Conservation (phyloP, 176 grass and related monocot genomes). For the Aegilops tauschii region DNA sequence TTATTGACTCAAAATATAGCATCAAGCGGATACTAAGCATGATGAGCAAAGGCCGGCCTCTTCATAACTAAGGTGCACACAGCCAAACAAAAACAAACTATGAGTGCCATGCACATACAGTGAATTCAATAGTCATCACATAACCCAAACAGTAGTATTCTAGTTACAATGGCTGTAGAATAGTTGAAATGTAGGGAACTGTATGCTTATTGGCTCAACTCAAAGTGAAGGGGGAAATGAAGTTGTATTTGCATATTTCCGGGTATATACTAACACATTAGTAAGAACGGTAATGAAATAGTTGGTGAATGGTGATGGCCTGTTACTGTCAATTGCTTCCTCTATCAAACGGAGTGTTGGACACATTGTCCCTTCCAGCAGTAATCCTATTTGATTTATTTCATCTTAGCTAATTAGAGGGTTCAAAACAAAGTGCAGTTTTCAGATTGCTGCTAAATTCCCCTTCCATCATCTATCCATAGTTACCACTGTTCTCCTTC, state of each 20-base stretch:
- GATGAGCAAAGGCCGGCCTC: no score
- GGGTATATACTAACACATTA: not conserved
- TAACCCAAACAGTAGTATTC: not conserved
- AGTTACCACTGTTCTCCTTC: not conserved
- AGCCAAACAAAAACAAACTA: not conserved
- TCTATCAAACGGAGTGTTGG: not conserved
- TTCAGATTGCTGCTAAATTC: not conserved
- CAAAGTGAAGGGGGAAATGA: not conserved
- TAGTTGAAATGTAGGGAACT: not conserved
- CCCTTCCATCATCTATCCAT: not conserved
- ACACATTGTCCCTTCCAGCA: not conserved
- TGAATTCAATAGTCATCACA: not conserved
- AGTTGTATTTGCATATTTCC: not conserved
- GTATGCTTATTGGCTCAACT: not conserved
- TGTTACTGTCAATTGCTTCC: not conserved
- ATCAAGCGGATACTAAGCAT: no score
- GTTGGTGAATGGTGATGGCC: not conserved
- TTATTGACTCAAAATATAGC: no score
- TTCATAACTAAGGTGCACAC: no score
- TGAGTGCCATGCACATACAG: not conserved
- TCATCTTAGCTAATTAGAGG: not conserved
- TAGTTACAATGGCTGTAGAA: not conserved
- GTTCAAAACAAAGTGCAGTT: not conserved
- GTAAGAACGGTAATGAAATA: not conserved
- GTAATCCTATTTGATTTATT: not conserved